Evolutionary conservation across 352 stramenopile species (phyloP).

Genomic region (Phytopythium montanum): DNA sequence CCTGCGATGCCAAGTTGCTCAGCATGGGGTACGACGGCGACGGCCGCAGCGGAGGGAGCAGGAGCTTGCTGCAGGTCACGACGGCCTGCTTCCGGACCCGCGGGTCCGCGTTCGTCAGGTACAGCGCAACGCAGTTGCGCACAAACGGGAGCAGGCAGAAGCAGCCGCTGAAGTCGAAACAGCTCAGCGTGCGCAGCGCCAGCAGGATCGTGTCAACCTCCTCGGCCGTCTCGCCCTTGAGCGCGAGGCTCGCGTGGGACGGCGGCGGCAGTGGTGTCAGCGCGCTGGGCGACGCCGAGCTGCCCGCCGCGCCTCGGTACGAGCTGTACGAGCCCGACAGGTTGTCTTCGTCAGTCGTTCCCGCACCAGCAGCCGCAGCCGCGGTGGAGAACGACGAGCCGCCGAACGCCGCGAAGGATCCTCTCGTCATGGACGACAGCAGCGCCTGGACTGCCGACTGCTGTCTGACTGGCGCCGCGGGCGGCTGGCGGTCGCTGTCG

Average conservation of each 20-base stretch:
- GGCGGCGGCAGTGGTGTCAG: conserved; percentile 7
- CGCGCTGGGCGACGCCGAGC: background rate
- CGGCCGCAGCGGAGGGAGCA: conserved; percentile 36
- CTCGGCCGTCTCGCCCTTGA: conserved; percentile 76
- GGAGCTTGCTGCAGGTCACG: conserved; percentile 74
- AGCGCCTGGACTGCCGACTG: conserved; percentile 62
- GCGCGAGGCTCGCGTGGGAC: conserved; percentile 27
- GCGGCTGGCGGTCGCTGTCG: conserved; percentile 13
- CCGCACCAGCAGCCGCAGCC: background rate
- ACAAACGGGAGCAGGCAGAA: conserved; percentile 96
- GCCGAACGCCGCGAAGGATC: conserved; percentile 30
- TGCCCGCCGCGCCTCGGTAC: background rate
- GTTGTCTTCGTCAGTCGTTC: conserved; percentile 27
- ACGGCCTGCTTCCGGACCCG: conserved; percentile 91
- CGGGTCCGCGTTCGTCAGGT: conserved; percentile 88
- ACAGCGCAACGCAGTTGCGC: conserved; percentile 90
- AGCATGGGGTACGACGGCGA: conserved; percentile 16
- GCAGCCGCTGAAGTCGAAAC: conserved; percentile 91
- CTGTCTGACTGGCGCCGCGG: conserved; percentile 27
- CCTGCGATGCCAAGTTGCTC: background rate
- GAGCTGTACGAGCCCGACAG: conserved; percentile 7
- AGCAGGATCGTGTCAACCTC: conserved; percentile 85
- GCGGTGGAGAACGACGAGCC: conserved; percentile 9
- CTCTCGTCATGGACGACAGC: conserved; percentile 71
- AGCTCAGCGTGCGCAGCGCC: conserved; percentile 92